Conservation (phyloP, 306 rosid genomes). For the Gastrolobium villosum region DNA sequence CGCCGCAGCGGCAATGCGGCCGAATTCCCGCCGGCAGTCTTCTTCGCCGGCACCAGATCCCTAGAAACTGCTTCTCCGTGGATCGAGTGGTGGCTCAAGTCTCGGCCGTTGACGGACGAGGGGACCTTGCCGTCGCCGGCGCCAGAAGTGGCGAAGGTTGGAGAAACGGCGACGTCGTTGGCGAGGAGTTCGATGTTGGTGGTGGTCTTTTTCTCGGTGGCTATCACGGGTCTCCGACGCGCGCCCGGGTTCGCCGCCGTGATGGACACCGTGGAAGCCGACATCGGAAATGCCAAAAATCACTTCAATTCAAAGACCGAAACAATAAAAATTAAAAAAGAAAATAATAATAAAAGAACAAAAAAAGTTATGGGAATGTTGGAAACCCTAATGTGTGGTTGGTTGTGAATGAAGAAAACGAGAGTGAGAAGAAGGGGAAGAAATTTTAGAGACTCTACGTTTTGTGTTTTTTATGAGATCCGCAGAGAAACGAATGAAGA, state of each 20-base stretch:
- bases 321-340: not conserved
- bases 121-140: slow-evolving; percentile 47
- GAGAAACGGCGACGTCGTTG: slow-evolving; percentile 61
- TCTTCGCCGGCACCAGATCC: slow-evolving; percentile 46
- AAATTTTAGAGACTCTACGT: not conserved
- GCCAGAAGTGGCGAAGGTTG: slow-evolving; percentile 40
- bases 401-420: not conserved
- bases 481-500: not conserved
- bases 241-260: slow-evolving; percentile 88
- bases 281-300: slow-evolving; percentile 65
- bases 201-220: slow-evolving; percentile 62
- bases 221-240: slow-evolving; percentile 80
- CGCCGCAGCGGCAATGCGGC: slow-evolving; percentile 53
- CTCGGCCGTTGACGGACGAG: slow-evolving; percentile 54
- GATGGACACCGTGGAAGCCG: slow-evolving; percentile 94
- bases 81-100: slow-evolving; percentile 85
- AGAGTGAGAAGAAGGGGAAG: not conserved
- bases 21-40: slow-evolving; percentile 47
- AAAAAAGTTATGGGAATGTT: not conserved
- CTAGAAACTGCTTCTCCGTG: slow-evolving; percentile 67
- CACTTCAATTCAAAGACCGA: slow-evolving; percentile 10
- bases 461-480: slow-evolving; percentile 1
- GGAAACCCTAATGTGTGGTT: slow-evolving; percentile 37
- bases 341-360: too few species aligned
- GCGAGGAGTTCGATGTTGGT: slow-evolving; percentile 68